Conservation (phyloP, 257 asterid species). For the Oldenlandia corymbosa region DNA sequence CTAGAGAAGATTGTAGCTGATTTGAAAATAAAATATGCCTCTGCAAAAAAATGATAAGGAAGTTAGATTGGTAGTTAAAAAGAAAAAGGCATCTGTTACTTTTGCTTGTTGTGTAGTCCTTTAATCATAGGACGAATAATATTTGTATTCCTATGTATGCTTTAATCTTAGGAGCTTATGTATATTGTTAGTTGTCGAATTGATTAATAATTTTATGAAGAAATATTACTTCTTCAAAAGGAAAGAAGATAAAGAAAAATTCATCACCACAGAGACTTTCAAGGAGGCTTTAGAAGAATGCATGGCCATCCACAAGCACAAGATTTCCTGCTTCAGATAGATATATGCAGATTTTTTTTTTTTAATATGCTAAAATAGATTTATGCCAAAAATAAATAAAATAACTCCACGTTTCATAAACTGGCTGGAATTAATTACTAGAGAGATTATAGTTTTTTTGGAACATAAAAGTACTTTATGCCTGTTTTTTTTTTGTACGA, state of each 20-base stretch:
- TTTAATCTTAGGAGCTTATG: no score
- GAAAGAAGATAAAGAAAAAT: not conserved
- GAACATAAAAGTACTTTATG: conserved; percentile 1
- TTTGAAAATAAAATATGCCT: no score
- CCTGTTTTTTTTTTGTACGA: not conserved
- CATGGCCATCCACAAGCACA: not conserved
- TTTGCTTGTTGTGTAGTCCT: no score
- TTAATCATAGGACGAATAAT: no score
- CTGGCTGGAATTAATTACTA: no score
- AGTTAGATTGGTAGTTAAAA: not conserved
- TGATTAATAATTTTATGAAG: no score
- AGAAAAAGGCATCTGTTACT: no score
- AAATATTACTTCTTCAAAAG: no score
- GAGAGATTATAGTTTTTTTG: not conserved
- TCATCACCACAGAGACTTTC: conserved; percentile 4
- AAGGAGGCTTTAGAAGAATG: not conserved
- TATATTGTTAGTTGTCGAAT: no score
- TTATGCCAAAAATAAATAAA: not conserved
- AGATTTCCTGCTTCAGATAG: not conserved
- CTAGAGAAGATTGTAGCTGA: not conserved
- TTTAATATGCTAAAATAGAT: not conserved
- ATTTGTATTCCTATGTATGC: no score
- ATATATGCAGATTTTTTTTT: not conserved
- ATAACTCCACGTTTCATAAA: conserved; percentile 5
- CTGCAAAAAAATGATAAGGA: not conserved